These are phyloP conservation scores for Neonectria hederae DNA, from an alignment of 2,329 filamentous ascomycete species.

Conservation along the genomic window DNA sequence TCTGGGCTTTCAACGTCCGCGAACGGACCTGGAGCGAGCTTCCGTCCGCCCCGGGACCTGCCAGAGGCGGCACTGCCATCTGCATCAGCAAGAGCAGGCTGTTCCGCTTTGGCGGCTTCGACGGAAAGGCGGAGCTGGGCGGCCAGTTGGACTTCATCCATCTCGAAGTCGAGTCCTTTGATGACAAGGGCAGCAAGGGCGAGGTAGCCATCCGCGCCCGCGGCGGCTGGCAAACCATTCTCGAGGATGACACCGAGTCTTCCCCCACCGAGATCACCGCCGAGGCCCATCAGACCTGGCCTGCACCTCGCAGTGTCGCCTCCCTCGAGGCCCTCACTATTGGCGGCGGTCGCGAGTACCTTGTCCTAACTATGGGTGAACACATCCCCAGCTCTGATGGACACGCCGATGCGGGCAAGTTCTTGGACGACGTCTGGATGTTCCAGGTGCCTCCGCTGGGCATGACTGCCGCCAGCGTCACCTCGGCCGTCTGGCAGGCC, in stretches of 20 bases:
- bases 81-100: constrained; percentile 70
- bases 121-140: constrained; percentile 75
- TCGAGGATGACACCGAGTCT: constrained; percentile 49
- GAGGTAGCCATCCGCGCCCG: constrained; percentile 62
- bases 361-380: constrained; percentile 71
- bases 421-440: constrained; percentile 70
- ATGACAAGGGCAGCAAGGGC: constrained; percentile 58
- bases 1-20: constrained; percentile 81
- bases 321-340: constrained; percentile 64
- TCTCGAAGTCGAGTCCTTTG: constrained; percentile 64
- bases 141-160: constrained; percentile 75
- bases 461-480: constrained; percentile 64
- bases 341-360: constrained; percentile 69
- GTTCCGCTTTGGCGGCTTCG: constrained; percentile 84
- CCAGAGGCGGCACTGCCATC: constrained; percentile 74
- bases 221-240: constrained; percentile 64
- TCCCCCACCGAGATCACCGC: constrained; percentile 49
- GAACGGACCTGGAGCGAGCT: constrained; percentile 73
- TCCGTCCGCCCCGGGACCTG: constrained; percentile 71
- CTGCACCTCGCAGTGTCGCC: constrained; percentile 62
- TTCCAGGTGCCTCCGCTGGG: constrained; percentile 68
- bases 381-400: constrained; percentile 58
- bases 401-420: constrained; percentile 62
- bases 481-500: constrained; percentile 63
- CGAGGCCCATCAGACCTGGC: constrained; percentile 55